Conservation (phyloP, 768 basidiomycete genomes). For the Lactarius hengduanensis region DNA sequence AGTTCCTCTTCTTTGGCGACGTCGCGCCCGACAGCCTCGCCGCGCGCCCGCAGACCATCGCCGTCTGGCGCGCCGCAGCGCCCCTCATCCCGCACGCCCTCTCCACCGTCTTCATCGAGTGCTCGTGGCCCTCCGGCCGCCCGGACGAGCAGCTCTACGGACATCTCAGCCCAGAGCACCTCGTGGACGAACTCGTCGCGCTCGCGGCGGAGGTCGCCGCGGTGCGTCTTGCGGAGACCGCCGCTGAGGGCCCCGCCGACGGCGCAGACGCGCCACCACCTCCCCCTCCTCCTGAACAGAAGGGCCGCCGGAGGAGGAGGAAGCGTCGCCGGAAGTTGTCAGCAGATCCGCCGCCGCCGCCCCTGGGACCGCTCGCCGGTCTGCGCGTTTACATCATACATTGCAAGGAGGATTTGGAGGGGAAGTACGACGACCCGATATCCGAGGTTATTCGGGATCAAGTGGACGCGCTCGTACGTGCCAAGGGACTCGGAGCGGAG, state of each 20-base stretch:
- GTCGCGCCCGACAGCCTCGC: conserved; percentile 83
- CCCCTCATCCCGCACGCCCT: conserved; percentile 67
- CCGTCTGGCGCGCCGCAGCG: conserved; percentile 83
- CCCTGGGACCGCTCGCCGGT: conserved; percentile 54
- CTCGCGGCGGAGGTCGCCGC: conserved; percentile 69
- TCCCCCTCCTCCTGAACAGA: background rate
- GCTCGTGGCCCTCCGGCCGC: conserved; percentile 80
- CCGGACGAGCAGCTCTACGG: conserved; percentile 71
- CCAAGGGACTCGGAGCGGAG: conserved; percentile 64
- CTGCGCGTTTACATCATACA: conserved; percentile 79
- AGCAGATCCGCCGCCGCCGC: conserved; percentile 38
- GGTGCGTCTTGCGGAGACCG: conserved; percentile 36
- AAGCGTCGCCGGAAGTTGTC: conserved; percentile 41
- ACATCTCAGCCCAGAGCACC: conserved; percentile 79
- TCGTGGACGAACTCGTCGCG: conserved; percentile 68
- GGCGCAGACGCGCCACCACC: background rate
- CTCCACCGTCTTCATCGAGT: conserved; percentile 89
- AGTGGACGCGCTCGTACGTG: conserved; percentile 59
- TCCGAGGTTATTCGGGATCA: conserved; percentile 71
- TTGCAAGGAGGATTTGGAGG: conserved; percentile 75
- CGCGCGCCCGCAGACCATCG: conserved; percentile 53
- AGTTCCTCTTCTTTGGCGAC: conserved; percentile 94
- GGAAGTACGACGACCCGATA: conserved; percentile 48
- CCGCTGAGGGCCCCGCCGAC: background rate
- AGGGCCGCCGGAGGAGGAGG: conserved; percentile 38